Evolutionary conservation across 352 stramenopile species (phyloP), one percentile per base, ranked within the genome.

Genomic region (Plasmopara muralis): DNA sequence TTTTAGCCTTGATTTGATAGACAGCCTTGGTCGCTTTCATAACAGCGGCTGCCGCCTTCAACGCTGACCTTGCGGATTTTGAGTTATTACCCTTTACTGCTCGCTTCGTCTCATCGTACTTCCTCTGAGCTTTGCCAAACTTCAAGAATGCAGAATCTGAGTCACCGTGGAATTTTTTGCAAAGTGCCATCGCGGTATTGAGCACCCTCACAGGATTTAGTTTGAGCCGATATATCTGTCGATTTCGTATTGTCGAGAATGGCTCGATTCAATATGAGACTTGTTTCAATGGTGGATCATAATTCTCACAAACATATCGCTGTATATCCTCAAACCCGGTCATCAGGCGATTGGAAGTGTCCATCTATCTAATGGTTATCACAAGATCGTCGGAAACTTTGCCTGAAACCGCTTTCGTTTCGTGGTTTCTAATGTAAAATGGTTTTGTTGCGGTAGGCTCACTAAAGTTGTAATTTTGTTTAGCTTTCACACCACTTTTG

Each of bases 201-300:
- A 15, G 1, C 5, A 50, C 44, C 37, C 45, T 59, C 38, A 40
- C 35, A 51, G 44, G 52, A 53, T 60, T 53, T 54, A 29, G 53
- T 54, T 53, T 37, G 38, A 53, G 52, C 34, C 43, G 52, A 48
- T 43, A 38, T 43, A 53, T 58, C 37, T 40, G 44, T 55, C 16
- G 47, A 56, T 62, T 62, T 52, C 38, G 47, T 52, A 53, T 50
- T 54, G 30, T 44, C 45, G 29, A 53, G 35, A 30, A 59, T 59
- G 4, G 44, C 47, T 43, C 41, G 14, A 49, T 57, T 57, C n/a
- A 57, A 37, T 53, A 49, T 34, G 34, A 61, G 53, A 39, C 55
- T 62, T 48, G 14, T 55, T 49, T 45, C 43, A 28, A 53, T 45
- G 45, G 0, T 49, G 14, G 47, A 56, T 56, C 47, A 50, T 62